Base-by-base conservation (phyloP, 1,284 basidiomycete genomes). In the Pterulicium gracile region DNA sequence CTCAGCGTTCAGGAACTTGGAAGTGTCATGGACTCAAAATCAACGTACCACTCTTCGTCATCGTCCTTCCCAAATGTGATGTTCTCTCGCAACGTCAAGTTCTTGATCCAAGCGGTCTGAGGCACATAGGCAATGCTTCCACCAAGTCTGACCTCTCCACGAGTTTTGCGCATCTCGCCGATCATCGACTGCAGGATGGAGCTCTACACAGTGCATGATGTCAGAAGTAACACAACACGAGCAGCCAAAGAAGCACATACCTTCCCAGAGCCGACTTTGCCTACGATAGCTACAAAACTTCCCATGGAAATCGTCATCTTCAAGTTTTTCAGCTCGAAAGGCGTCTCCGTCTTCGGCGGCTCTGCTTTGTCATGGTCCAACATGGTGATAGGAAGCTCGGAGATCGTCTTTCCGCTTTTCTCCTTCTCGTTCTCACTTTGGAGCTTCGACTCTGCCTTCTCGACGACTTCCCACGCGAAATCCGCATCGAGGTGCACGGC, bases 31-130 rank as follows among this genome's bases (percentile, higher is more conserved):
- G 10, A 39, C 48, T 24, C 20, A 22, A 34, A 18, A 58, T 53
- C 3, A 43, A 57, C 54, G 54, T 34, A 75, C 74, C 63, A 69
- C 32, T 64, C 58, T 35, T 79, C 74, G 44, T 84, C 70, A 43
- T 75, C 76, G 1, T 68, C 60, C 46, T 72, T 66, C 0, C 82
- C 84, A 56, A 88, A 88, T 0, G 77, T 52, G 46, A 85, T 69
- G 56, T 85, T 85, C 45, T 81, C 73, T 47, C 77, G 68, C 12
- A 89, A 62, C 0, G 81, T 85, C 0, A 79, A 77, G 56, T 85
- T 81, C 64, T 78, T 77, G 53, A 90, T 86, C 85, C 88, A 92
- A 0, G 88, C 72, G 0, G 73, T 70, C 59, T 92, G 88, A 2
- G 83, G 78, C 2, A 84, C 84, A 54, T 89, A 86, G 0, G 87